Percentiles rank a stretch among this genome's conserved stretches.
Evolutionary conservation across 2,329 filamentous ascomycete species (phyloP).

Genomic region (Phyllosticta citriasiana): DNA sequence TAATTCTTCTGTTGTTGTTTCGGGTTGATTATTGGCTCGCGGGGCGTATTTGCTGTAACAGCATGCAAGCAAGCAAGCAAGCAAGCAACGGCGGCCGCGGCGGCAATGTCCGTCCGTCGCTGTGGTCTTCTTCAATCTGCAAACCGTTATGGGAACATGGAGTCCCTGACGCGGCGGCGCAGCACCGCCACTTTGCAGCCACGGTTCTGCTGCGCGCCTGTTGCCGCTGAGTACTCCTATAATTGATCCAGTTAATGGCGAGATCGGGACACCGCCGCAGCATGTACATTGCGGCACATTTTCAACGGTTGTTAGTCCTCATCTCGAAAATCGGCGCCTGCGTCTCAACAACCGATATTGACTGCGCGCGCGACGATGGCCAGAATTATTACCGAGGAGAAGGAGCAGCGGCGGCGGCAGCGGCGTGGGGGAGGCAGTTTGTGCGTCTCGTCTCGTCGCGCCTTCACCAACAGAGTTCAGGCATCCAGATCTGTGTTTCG

Average conservation of each 20-base stretch:
- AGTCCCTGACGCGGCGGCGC: not conserved
- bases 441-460: conserved; percentile 3
- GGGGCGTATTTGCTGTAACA: not conserved
- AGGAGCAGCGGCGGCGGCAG: no score
- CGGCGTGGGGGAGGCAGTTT: not conserved
- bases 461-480: not conserved
- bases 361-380: not conserved
- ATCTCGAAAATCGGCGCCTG: not conserved
- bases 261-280: not conserved
- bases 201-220: not conserved
- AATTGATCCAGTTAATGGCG: not conserved
- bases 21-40: not conserved
- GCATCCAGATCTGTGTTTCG: not conserved
- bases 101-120: not conserved
- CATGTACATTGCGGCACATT: not conserved
- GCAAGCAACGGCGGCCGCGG: no score
- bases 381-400: not conserved
- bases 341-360: not conserved
- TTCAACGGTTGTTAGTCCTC: not conserved
- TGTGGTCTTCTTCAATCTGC: not conserved
- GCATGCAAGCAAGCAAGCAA: no score
- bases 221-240: not conserved
- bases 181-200: not conserved
- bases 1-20: not conserved
- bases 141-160: not conserved